Percentiles rank a stretch among this genome's conserved stretches.
Conservation (phyloP, 225 moss, liverwort and hornwort species). For the Thuidium tamariscinum region DNA sequence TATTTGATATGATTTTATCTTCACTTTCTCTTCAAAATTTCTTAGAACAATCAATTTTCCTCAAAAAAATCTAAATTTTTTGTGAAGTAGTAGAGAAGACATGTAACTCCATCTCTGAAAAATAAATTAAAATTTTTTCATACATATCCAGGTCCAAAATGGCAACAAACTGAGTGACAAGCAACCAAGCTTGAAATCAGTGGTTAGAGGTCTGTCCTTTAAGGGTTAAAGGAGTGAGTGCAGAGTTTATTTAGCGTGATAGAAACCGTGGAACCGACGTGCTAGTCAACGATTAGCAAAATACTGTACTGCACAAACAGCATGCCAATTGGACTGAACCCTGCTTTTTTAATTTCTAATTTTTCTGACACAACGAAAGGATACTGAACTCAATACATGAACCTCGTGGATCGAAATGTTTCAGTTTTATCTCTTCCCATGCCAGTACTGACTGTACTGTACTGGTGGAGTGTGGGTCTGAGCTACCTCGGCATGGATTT, state of each 20-base stretch:
- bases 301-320: too few species aligned
- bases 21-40: too few species aligned
- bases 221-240: not conserved
- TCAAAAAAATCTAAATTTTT: too few species aligned
- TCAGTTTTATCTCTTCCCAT: not conserved
- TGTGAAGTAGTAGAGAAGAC: too few species aligned
- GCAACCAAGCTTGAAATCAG: too few species aligned
- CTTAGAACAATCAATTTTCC: too few species aligned
- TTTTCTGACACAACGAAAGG: not conserved
- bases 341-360: rapidly evolving
- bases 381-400: not conserved
- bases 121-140: too few species aligned
- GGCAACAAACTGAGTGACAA: too few species aligned
- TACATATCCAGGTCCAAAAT: too few species aligned
- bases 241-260: not conserved
- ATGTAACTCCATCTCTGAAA: too few species aligned
- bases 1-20: too few species aligned
- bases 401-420: not conserved
- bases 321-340: not conserved
- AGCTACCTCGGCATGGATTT: not conserved
- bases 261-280: not conserved
- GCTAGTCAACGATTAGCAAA: not conserved
- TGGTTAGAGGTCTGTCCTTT: too few species aligned
- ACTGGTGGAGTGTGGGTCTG: not conserved
- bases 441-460: not conserved